Base-by-base conservation (phyloP, 2,329 filamentous ascomycete genomes). In the Monilinia polystroma region DNA sequence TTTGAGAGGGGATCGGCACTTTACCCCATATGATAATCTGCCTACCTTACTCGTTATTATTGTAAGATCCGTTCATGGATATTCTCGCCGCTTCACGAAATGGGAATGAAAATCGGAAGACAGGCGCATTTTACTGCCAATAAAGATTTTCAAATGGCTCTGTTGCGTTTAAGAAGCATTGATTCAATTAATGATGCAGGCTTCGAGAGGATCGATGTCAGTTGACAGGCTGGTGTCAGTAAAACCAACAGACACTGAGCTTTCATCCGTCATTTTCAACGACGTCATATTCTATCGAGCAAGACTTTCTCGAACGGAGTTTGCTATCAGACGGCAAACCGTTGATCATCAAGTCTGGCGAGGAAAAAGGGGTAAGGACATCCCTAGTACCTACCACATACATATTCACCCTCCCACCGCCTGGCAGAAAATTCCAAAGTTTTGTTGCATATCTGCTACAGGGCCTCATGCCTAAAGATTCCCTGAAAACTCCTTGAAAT, bases 361-460 rank as follows among this genome's bases (percentile, higher is more conserved):
- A 23, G 16, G 60, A 32, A 7, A 16, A n/a, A 2, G 6, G 7
- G 4, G 26, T 45, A 32, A 32, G 26, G 29, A 35, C 11, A 18
- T 63, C 18, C 12, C 20, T 49, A 23, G 6, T 35, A 35, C 32
- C 32, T 35, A 35, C 32, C 41, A 41, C 1, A 14, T 41, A 41
- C 38, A 52, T 10, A 43, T 23, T 11, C 18, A 47, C 20, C 43
- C 20, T 6, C 38, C 52, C 62, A 56, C 51, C 62, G 51, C 62
- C 38, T 32, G 38, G 62, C n/a, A 45, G 51, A 64, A 43, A 35
- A 14, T 7, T 32, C 5, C n/a, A 23, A 47, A 45, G 51, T 55
- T 55, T 60, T 60, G 57, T 60, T 60, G 57, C 57, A 60, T 11
- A 49, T 60, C 57, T 60, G 57, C 57, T 60, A 35, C 18, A 60